These are phyloP conservation scores for Piper betle DNA, from an alignment of 164 flowering plant species.

Conservation along the genomic window DNA sequence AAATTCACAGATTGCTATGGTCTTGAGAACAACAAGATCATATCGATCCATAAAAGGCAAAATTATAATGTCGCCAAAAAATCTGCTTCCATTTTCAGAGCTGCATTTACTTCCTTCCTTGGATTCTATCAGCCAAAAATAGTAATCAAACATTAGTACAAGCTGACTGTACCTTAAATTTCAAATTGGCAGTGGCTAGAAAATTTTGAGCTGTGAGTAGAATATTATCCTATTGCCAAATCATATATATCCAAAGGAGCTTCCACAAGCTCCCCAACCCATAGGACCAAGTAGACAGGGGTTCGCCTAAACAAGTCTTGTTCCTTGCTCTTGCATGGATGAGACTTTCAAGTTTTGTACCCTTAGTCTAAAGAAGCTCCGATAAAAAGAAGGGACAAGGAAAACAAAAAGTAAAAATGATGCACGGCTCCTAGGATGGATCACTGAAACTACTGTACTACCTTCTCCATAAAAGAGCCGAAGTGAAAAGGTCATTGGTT, in stretches of 20 bases:
- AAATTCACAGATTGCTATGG: constrained; percentile 82
- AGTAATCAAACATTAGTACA: too few species aligned
- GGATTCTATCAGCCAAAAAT: constrained; percentile 42
- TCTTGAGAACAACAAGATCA: constrained; percentile 95
- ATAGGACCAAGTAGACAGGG: too few species aligned
- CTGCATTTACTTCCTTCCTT: constrained; percentile 78
- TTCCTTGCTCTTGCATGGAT: too few species aligned
- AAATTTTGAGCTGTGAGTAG: too few species aligned
- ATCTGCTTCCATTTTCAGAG: constrained; percentile 78
- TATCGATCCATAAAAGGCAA: constrained; percentile 93
- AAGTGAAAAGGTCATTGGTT: too few species aligned
- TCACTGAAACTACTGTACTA: not conserved
- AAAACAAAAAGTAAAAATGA: not conserved
- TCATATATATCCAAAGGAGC: too few species aligned
- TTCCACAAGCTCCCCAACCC: too few species aligned
- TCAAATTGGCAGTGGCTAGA: not conserved
- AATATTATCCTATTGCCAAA: too few species aligned
- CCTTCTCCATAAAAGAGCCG: not conserved
- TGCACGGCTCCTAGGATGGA: not conserved
- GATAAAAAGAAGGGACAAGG: not conserved
- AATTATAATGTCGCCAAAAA: constrained; percentile 86
- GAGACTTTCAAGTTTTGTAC: too few species aligned
- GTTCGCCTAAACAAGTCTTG: too few species aligned
- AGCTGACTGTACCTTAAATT: too few species aligned
- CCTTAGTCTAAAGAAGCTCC: too few species aligned